These are phyloP conservation scores for Chlamydomonas applanata DNA, from an alignment of 139 green algal genomes.

Conservation along the genomic window DNA sequence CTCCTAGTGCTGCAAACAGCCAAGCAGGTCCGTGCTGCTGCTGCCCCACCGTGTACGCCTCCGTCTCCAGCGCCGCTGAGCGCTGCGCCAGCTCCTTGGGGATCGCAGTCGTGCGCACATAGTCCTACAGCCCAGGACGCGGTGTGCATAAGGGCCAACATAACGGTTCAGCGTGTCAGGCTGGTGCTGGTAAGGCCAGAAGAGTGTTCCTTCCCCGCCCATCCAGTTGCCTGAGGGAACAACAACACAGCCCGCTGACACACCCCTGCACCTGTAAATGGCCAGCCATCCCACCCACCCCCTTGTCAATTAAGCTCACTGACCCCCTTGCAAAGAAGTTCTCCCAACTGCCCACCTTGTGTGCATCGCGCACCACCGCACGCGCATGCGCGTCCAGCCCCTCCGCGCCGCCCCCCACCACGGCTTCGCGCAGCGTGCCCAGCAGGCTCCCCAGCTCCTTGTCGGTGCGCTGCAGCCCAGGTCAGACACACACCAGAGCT, in stretches of 20 bases:
- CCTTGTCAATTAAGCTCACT: background rate
- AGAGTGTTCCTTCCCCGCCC: too few species aligned
- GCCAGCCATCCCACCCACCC: background rate
- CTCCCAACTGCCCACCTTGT: constrained; percentile 28
- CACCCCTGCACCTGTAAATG: too few species aligned
- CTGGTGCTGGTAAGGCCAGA: too few species aligned
- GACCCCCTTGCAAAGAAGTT: background rate
- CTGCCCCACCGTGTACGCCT: constrained; percentile 67
- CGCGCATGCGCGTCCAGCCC: constrained; percentile 6
- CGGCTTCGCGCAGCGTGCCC: constrained; percentile 29
- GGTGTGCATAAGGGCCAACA: too few species aligned
- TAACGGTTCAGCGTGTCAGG: too few species aligned
- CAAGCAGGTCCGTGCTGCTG: too few species aligned
- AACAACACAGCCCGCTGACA: too few species aligned
- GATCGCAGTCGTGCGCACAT: constrained; percentile 52
- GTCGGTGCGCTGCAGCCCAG: constrained; percentile 42
- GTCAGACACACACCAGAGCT: too few species aligned
- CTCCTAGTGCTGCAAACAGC: too few species aligned
- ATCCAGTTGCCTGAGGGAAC: too few species aligned
- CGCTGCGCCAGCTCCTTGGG: constrained; percentile 71
- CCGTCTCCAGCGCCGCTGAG: constrained; percentile 67
- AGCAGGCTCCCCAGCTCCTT: constrained; percentile 57
- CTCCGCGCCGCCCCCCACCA: background rate
- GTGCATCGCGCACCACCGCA: constrained; percentile 53
- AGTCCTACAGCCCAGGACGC: too few species aligned